Conservation (phyloP, 1,284 basidiomycete species). For the Ceratobasidium sp. region DNA sequence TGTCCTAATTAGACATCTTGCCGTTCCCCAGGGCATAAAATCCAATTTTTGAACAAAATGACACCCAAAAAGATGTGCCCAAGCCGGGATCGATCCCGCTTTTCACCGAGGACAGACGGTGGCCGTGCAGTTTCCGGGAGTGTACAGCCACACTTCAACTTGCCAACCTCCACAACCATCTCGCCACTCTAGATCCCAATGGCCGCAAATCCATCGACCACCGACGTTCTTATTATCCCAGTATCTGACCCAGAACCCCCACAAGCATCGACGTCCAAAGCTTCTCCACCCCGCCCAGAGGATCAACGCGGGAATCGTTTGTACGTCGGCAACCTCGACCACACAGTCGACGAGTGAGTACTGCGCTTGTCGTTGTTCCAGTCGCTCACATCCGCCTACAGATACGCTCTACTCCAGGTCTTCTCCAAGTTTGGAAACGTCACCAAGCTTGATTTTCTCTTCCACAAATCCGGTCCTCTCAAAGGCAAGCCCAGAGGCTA, state of each 20-base stretch:
- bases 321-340: slow-evolving; percentile 92
- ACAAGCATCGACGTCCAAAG: slow-evolving; percentile 30
- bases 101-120: no score
- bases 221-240: slow-evolving; percentile 31
- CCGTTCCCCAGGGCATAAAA: no score
- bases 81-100: no score
- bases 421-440: slow-evolving; percentile 94
- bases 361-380: slow-evolving; percentile 4
- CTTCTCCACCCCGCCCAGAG: slow-evolving; percentile 14
- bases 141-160: neutral
- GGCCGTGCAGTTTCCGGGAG: no score
- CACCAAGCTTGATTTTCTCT: slow-evolving; percentile 92
- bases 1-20: no score
- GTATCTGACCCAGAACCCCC: slow-evolving; percentile 12
- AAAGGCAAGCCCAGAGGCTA: slow-evolving; percentile 96
- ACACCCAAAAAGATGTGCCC: no score
- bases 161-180: neutral
- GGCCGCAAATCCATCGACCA: slow-evolving; percentile 37
- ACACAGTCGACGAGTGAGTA: slow-evolving; percentile 88
- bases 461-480: slow-evolving; percentile 90
- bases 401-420: slow-evolving; percentile 87
- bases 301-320: slow-evolving; percentile 63
- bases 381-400: slow-evolving; percentile 54
- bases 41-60: no score
- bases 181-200: neutral